phyloP scores from a whole-genome alignment of 1,284 basidiomycete genomes.

The Dichomitus squalens region DNA sequence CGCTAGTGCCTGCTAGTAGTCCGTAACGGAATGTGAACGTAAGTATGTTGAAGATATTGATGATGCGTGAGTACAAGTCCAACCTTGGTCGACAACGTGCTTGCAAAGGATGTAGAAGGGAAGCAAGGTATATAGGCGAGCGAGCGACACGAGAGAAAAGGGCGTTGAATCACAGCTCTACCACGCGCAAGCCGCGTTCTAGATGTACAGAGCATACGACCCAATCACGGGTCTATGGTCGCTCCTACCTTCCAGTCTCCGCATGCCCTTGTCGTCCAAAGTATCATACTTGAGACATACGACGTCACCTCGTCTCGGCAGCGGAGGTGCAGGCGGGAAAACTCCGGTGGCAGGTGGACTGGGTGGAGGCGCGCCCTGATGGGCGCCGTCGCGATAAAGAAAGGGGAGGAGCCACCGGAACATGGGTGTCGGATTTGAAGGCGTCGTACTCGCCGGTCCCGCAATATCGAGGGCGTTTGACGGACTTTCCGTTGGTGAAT shows the following conservation, averaged over 20 bases:
- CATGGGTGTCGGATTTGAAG: conserved; percentile 37
- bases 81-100: not conserved
- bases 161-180: not conserved
- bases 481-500: not conserved
- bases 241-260: conserved; percentile 72
- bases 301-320: conserved; percentile 58
- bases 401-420: conserved; percentile 64
- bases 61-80: not conserved
- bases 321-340: conserved; percentile 27
- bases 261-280: conserved; percentile 77
- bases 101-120: not conserved
- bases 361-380: conserved; percentile 12
- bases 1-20: no score
- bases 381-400: conserved; percentile 34
- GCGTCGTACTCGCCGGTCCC: conserved; percentile 25
- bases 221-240: conserved; percentile 83
- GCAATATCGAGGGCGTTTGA: conserved; percentile 4
- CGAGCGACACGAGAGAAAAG: not conserved
- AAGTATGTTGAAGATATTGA: not conserved
- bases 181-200: conserved; percentile 15
- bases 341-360: conserved; percentile 29
- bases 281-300: conserved; percentile 72
- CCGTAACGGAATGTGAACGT: not conserved
- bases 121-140: not conserved
- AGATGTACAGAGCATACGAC: conserved; percentile 65